Evolutionary conservation across 768 basidiomycete genomes (phyloP), one percentile per base, ranked within the genome.

Genomic region (Russula virescens): DNA sequence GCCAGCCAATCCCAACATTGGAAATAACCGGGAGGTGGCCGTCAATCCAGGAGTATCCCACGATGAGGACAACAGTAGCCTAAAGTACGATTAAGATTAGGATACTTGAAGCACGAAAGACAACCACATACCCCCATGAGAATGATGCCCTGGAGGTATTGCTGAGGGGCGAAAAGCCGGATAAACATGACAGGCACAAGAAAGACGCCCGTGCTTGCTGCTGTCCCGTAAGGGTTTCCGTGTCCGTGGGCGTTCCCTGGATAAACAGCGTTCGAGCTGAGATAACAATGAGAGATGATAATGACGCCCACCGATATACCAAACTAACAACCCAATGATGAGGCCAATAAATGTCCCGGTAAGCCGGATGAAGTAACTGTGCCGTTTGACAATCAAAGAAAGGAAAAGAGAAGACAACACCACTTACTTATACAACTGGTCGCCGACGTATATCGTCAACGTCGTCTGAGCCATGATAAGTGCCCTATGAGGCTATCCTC

Each of bases 391-490:
- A 67, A 19, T 68, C 31, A 43, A 26, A 25, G 23, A 42, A 26
- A 48, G 48, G 16, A 43, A 46, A n/a, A 49, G 10, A 35, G 40
- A 8, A n/a, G 7, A 18, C 40, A 21, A 5, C 49, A n/a, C 7
- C 9, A 67, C 73, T 28, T 55, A 79, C 79, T 79, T 80, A 71
- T 69, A 79, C 6, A 85, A 76, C 68, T 85, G 84, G 69, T 86
- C 83, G 10, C 82, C 81, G 3, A 79, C 77, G 66, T 79, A 84
- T 40, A 84, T 77, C 50, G 79, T 82, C 56, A 84, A 61, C 16
- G 80, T 82, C 1, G 81, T 83, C 66, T 85, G 84, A 0, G 81
- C 79, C 81, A 83, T 84, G 68, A 85, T 82, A 52, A 84, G 71
- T 5, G 81, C 81, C 82, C 81, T 76, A 46, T 6, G 31, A 21